Evolutionary conservation across 2,329 filamentous ascomycete genomes (phyloP).

Genomic region (Xylariaceae sp.): DNA sequence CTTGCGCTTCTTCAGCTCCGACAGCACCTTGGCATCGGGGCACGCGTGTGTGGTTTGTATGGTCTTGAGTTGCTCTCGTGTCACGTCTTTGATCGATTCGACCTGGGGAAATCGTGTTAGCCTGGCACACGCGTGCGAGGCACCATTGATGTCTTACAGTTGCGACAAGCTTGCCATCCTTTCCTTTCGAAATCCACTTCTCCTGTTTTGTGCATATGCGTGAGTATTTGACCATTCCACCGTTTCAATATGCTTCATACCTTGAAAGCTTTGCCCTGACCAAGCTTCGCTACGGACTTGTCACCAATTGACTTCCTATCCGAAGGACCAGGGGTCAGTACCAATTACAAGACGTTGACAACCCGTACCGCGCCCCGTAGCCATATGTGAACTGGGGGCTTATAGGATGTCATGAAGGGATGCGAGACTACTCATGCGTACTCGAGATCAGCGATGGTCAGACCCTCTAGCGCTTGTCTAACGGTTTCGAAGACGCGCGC

Average conservation of each 20-base stretch:
- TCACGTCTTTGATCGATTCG: conserved; percentile 74
- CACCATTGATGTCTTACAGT: not conserved
- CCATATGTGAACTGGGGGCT: not conserved
- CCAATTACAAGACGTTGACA: not conserved
- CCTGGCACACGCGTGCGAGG: not conserved
- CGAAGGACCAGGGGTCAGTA: not conserved
- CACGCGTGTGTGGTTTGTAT: conserved; percentile 67
- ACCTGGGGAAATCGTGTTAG: conserved; percentile 35
- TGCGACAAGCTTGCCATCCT: conserved; percentile 12
- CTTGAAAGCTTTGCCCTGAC: conserved; percentile 92
- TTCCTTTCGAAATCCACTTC: conserved; percentile 59
- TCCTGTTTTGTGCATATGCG: conserved; percentile 8
- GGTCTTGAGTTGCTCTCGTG: conserved; percentile 66
- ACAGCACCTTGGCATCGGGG: conserved; percentile 67
- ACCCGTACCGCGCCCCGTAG: not conserved
- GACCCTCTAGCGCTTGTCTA: conserved; percentile 8
- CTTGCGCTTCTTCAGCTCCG: conserved; percentile 88
- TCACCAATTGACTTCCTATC: conserved; percentile 56
- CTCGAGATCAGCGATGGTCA: conserved; percentile 9
- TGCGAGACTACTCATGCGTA: not conserved
- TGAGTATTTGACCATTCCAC: not conserved
- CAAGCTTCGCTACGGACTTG: conserved; percentile 71
- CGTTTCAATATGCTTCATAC: not conserved
- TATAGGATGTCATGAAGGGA: not conserved
- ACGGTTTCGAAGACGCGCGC: conserved; percentile 12